Percentiles rank a stretch among this genome's conserved stretches.
phyloP scores from a whole-genome alignment of 768 basidiomycete genomes.

The Daedalea quercina region DNA sequence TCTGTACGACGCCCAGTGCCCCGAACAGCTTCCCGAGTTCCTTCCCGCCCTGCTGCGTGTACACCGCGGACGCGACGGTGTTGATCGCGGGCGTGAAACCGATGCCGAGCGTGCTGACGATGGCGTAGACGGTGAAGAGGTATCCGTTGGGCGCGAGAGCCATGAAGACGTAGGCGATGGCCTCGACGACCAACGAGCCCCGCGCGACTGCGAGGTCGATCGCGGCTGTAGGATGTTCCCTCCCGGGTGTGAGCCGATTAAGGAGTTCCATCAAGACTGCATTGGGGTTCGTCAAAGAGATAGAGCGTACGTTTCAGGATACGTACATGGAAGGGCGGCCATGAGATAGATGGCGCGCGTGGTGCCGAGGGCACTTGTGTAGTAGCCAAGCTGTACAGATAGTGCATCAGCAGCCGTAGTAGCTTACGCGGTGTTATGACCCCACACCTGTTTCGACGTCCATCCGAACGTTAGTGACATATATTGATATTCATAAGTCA shows the following conservation, averaged over 20 bases:
- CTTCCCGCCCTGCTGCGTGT: slow-evolving; percentile 43
- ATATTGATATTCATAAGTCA: slow-evolving; percentile 58
- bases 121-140: slow-evolving; percentile 44
- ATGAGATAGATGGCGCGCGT: slow-evolving; percentile 50
- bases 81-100: slow-evolving; percentile 65
- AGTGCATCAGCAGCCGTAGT: not conserved
- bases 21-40: slow-evolving; percentile 78
- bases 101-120: slow-evolving; percentile 49
- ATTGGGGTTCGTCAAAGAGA: not conserved
- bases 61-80: slow-evolving; percentile 66
- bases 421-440: not conserved
- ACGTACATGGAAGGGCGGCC: slow-evolving; percentile 54
- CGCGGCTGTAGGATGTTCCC: not conserved
- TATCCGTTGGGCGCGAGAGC: slow-evolving; percentile 32
- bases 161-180: slow-evolving; percentile 44
- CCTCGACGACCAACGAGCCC: slow-evolving; percentile 51
- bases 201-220: slow-evolving; percentile 67
- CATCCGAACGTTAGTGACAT: slow-evolving; percentile 55
- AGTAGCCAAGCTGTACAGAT: slow-evolving; percentile 57
- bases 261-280: not conserved
- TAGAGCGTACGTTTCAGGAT: not conserved
- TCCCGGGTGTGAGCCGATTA: not conserved
- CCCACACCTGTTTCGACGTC: slow-evolving; percentile 54
- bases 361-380: slow-evolving; percentile 47
- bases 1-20: slow-evolving; percentile 68